Evolutionary conservation across 2,329 filamentous ascomycete genomes (phyloP), one percentile per base, ranked within the genome.

Genomic region (Aspergillus neotritici): DNA sequence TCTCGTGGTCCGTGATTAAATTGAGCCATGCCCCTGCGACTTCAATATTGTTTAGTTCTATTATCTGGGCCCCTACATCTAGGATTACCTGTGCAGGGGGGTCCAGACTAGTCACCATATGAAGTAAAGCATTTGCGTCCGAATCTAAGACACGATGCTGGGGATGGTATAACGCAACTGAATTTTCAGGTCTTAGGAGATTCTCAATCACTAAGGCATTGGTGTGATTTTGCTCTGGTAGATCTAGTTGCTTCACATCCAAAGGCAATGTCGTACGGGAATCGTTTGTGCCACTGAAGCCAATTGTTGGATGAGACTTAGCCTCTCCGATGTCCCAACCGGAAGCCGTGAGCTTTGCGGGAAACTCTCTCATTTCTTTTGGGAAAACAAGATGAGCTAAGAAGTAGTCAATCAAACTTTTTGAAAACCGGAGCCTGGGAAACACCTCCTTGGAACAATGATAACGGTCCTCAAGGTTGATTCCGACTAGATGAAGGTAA

Each of bases 231-330:
- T 84, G 78, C 0, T 65, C 61, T 0, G 62, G 53, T 0, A 83
- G 65, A 29, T 86, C 78, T 0, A 76, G 61, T 25, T 86, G 80
- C 1, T 65, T 52, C 0, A 87, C 70, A 0, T 53, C 64, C 0
- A 83, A 53, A 0, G 83, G 83, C 0, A 87, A 65, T 0, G 82
- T 55, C n/a, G 71, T 66, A 9, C 71, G 62, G 0, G 76, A 79
- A 50, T 87, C 83, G 16, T 80, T 83, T 0, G 84, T 88, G 0
- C 84, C 83, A 42, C 80, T 85, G 54, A 88, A 88, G 0, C 84
- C 84, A 0, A 79, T 82, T 0, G 74, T 80, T 0, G 73, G 69
- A 14, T 78, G 64, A 0, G 13, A 5, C 42, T 74, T 81, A 4
- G 37, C 37, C 31, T 65, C 57, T 5, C 47, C 50, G 13, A 87